Evolutionary conservation across 73 alveolate species (phyloP).

Genomic region (Paramecium sonneborni): DNA sequence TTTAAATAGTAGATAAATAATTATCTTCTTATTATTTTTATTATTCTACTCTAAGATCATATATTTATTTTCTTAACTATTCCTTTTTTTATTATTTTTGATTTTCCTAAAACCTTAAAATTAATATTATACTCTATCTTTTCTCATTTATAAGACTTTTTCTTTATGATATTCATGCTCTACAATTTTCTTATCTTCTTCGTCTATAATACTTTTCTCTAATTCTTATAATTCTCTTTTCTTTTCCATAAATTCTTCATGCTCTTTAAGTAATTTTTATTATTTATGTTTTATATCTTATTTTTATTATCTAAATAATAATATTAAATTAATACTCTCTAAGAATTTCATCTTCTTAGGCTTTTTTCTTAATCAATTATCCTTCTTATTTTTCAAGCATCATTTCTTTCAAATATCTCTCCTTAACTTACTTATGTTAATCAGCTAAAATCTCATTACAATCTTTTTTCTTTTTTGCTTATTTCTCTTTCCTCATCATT

Average conservation of each 20-base stretch:
- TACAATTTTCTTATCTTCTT: conserved; percentile 4
- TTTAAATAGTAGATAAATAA: not conserved
- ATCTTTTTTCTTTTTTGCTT: not conserved
- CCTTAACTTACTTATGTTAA: not conserved
- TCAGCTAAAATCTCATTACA: not conserved
- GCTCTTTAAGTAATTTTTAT: conserved; percentile 18
- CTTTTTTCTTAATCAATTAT: not conserved
- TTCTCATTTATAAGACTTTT: conserved; percentile 29
- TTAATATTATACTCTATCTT: conserved; percentile 28
- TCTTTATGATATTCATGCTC: conserved; percentile 19
- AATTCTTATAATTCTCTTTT: conserved; percentile 1
- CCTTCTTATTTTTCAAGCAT: conserved; percentile 33
- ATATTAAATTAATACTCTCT: not conserved
- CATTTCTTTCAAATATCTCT: not conserved
- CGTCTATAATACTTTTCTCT: not conserved
- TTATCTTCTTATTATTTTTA: conserved; percentile 11
- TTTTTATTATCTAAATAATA: not conserved
- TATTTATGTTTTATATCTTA: not conserved
- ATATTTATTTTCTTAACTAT: not conserved
- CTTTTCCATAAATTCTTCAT: conserved; percentile 22
- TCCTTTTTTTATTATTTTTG: not conserved
- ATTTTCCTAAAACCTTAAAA: not conserved
- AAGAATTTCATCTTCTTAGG: conserved; percentile 17
- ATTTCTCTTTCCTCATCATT: not conserved
- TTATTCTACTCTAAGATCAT: conserved; percentile 28